A percentile compares a stretch with the other conserved stretches of the same genome.
These are phyloP conservation scores for Nicotiana tabacum DNA, from an alignment of 257 asterid species.

Conservation along the genomic window DNA sequence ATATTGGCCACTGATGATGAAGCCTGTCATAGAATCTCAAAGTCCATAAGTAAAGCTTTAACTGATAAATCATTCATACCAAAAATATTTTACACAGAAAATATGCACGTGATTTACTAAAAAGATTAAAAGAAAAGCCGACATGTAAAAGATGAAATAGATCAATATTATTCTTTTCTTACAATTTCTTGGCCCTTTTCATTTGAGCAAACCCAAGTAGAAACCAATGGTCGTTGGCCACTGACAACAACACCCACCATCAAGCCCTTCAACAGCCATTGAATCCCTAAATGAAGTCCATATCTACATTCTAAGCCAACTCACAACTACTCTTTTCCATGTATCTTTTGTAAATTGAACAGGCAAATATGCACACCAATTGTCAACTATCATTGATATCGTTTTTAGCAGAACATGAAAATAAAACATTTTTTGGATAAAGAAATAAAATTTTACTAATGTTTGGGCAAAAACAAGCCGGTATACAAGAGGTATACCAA, in stretches of 20 bases:
- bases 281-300: neutral
- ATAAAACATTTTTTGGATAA: too few relatives aligned
- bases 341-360: neutral
- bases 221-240: neutral
- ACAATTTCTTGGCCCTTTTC: neutral
- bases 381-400: neutral
- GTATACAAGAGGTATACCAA: too few relatives aligned
- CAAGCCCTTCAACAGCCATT: neutral
- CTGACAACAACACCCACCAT: neutral
- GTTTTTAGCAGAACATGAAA: neutral
- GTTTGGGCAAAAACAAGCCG: too few relatives aligned
- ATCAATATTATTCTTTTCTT: neutral
- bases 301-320: neutral
- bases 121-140: neutral
- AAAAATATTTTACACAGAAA: neutral
- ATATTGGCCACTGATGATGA: constrained; percentile 95
- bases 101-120: neutral
- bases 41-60: constrained; percentile 2
- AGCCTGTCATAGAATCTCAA: constrained; percentile 42
- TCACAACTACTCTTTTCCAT: neutral
- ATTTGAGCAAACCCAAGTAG: neutral
- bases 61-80: neutral
- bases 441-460: too few relatives aligned
- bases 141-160: neutral
- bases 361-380: neutral